phyloP scores from a whole-genome alignment of 129 eudicot species.

The Scalesia atractyloides region DNA sequence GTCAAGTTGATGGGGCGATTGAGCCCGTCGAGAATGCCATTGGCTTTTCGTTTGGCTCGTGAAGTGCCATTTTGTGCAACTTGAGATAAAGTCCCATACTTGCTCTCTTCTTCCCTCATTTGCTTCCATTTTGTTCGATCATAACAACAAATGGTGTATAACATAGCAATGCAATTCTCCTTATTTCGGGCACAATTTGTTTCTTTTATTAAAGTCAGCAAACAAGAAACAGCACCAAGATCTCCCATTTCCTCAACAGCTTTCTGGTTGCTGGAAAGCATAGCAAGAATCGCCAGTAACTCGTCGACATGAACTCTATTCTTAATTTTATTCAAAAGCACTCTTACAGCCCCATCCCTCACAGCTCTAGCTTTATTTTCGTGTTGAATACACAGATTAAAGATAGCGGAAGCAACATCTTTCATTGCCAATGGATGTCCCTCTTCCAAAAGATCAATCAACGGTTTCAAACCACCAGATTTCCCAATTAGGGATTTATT shows the following conservation, averaged over 20 bases:
- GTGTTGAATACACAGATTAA: slow-evolving; percentile 73
- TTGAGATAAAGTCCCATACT: slow-evolving; percentile 65
- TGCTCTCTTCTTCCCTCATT: slow-evolving; percentile 76
- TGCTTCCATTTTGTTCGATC: slow-evolving; percentile 84
- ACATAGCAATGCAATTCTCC: slow-evolving; percentile 78
- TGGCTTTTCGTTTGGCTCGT: slow-evolving; percentile 93
- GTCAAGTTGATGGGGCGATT: slow-evolving; percentile 67
- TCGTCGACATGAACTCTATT: slow-evolving; percentile 67
- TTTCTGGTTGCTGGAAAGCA: slow-evolving; percentile 79
- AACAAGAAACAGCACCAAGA: slow-evolving; percentile 70
- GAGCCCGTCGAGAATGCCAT: slow-evolving; percentile 80
- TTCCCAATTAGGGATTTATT: slow-evolving; percentile 83
- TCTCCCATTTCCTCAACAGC: slow-evolving; percentile 90
- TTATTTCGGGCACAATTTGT: slow-evolving; percentile 71
- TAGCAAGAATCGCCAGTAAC: slow-evolving; percentile 79
- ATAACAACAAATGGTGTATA: slow-evolving; percentile 66
- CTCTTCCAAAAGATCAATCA: slow-evolving; percentile 74
- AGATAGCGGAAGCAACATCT: slow-evolving; percentile 91
- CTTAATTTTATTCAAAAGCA: slow-evolving; percentile 60
- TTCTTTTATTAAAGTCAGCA: slow-evolving; percentile 66
- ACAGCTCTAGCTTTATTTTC: slow-evolving; percentile 89
- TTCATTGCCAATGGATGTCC: slow-evolving; percentile 82
- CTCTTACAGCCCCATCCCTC: slow-evolving; percentile 76
- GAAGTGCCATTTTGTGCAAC: slow-evolving; percentile 87
- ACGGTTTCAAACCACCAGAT: slow-evolving; percentile 73